phyloP scores from a whole-genome alignment of 2,329 filamentous ascomycete species.

The Neofusicoccum laricinum region DNA sequence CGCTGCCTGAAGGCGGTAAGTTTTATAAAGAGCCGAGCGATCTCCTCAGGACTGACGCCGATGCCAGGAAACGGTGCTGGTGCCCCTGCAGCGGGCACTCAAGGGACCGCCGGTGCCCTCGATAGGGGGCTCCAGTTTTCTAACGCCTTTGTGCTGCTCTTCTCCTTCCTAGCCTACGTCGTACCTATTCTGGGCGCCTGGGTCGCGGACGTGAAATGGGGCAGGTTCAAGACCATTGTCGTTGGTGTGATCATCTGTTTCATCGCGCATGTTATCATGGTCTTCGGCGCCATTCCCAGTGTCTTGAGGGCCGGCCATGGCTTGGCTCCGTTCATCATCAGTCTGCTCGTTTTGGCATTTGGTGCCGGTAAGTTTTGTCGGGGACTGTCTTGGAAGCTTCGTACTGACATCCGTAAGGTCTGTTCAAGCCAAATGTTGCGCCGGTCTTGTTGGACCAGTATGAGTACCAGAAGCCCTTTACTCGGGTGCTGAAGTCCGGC shows the following conservation, averaged over 20 bases:
- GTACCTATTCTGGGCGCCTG: conserved; percentile 51
- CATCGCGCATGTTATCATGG: conserved; percentile 34
- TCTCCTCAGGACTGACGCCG: neutral
- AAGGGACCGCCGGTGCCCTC: conserved; percentile 53
- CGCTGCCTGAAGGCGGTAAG: conserved; percentile 46
- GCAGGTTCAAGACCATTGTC: conserved; percentile 40
- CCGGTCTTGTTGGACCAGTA: conserved; percentile 47
- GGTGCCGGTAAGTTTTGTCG: conserved; percentile 31
- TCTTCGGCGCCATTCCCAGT: conserved; percentile 38
- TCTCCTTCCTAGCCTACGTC: conserved; percentile 57
- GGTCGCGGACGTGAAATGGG: conserved; percentile 43
- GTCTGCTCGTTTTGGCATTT: conserved; percentile 37
- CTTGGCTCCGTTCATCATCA: conserved; percentile 39
- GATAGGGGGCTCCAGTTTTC: conserved; percentile 55
- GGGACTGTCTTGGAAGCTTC: conserved; percentile 30
- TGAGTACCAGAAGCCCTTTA: conserved; percentile 39
- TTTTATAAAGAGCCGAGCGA: neutral
- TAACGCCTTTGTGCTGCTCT: conserved; percentile 54
- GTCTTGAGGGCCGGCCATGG: conserved; percentile 37
- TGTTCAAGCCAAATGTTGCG: conserved; percentile 42
- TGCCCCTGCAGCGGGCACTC: conserved; percentile 28
- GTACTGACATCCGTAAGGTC: conserved; percentile 20
- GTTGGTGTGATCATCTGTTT: conserved; percentile 40
- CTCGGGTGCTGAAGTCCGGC: conserved; percentile 42
- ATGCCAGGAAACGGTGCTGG: conserved; percentile 23